Conservation (phyloP, 2,329 filamentous ascomycete genomes). For the Fusarium marasasianum region DNA sequence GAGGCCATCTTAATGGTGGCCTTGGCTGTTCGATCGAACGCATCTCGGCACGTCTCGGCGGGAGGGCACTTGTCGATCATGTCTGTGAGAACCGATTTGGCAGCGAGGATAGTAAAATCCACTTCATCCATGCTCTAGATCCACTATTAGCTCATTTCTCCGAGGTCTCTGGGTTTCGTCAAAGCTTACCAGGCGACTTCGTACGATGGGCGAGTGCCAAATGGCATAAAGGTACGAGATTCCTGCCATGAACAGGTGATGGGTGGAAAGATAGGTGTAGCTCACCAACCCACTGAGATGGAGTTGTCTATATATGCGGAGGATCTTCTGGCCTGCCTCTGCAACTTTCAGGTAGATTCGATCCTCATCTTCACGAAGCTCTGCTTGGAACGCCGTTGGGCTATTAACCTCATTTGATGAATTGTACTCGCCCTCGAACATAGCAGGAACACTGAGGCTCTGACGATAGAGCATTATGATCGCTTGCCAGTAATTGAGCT, state of each 20-base stretch:
- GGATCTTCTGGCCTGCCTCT: constrained; percentile 90
- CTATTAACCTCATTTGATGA: constrained; percentile 72
- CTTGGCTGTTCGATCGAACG: constrained; percentile 94
- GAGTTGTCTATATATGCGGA: constrained; percentile 89
- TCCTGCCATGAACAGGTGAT: constrained; percentile 97
- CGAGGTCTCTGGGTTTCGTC: neutral
- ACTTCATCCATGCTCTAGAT: constrained; percentile 86
- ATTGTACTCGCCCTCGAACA: constrained; percentile 82
- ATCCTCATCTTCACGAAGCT: constrained; percentile 84
- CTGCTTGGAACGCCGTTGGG: constrained; percentile 68
- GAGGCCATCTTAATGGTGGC: constrained; percentile 96
- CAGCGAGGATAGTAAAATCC: constrained; percentile 94
- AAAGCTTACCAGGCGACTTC: constrained; percentile 80
- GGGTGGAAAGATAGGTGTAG: constrained; percentile 94
- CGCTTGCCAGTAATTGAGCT: constrained; percentile 97
- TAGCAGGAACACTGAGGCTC: constrained; percentile 84
- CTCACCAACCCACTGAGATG: constrained; percentile 91
- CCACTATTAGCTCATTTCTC: constrained; percentile 10
- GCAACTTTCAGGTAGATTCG: constrained; percentile 93
- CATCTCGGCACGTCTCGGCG: constrained; percentile 92
- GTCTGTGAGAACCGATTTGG: constrained; percentile 90
- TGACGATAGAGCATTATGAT: constrained; percentile 96
- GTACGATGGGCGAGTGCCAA: constrained; percentile 92
- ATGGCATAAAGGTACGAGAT: constrained; percentile 97
- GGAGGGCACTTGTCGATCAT: constrained; percentile 95